A percentile compares a stretch with the other conserved stretches of the same genome.
These are phyloP conservation scores for Kwoniella mangroviensis DNA, from an alignment of 768 basidiomycete species.

Conservation along the genomic window DNA sequence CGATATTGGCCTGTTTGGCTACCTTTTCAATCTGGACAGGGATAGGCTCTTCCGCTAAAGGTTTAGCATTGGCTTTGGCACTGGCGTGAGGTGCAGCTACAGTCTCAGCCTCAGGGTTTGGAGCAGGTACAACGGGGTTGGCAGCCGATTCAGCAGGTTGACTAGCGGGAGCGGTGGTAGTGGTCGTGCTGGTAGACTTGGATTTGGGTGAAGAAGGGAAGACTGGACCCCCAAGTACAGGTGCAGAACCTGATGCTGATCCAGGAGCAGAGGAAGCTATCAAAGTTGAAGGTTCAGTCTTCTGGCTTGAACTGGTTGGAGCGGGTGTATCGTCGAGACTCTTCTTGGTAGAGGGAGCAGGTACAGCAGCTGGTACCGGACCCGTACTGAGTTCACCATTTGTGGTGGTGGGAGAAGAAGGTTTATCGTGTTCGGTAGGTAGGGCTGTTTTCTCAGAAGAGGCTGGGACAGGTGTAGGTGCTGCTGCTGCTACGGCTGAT, in stretches of 20 bases:
- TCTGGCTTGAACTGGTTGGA: slow-evolving; percentile 16
- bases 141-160: slow-evolving; percentile 11
- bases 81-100: slow-evolving; percentile 9
- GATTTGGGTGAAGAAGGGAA: slow-evolving; percentile 10
- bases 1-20: slow-evolving; percentile 44
- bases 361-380: background rate
- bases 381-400: slow-evolving; percentile 10
- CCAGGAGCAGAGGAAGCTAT: slow-evolving; percentile 46
- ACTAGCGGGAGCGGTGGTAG: slow-evolving; percentile 16
- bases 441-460: slow-evolving; percentile 28
- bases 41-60: slow-evolving; percentile 28
- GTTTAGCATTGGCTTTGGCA: slow-evolving; percentile 17
- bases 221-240: slow-evolving; percentile 18
- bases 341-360: slow-evolving; percentile 16
- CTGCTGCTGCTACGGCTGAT: background rate
- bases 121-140: slow-evolving; percentile 21
- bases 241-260: slow-evolving; percentile 7
- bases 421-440: slow-evolving; percentile 21
- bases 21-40: slow-evolving; percentile 40
- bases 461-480: slow-evolving; percentile 14
- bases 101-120: slow-evolving; percentile 6
- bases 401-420: slow-evolving; percentile 21
- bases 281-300: slow-evolving; percentile 38
- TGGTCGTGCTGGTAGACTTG: slow-evolving; percentile 14
- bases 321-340: slow-evolving; percentile 31